These are phyloP conservation scores for Trichoderma sp. DNA, from an alignment of 2,329 filamentous ascomycete genomes.

Conservation along the genomic window DNA sequence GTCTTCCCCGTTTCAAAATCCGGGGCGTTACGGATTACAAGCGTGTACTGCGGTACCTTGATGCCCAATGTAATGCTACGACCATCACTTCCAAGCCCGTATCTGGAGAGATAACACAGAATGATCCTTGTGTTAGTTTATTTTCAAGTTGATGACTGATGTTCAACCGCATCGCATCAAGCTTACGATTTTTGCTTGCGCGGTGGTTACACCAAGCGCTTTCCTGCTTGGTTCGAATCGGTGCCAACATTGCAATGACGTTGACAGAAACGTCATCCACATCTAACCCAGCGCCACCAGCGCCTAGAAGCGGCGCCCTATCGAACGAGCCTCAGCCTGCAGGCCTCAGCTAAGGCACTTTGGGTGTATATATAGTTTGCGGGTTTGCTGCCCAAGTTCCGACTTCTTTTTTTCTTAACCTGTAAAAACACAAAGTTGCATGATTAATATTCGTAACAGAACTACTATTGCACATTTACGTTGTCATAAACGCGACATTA, in stretches of 20 bases:
- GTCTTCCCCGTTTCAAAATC: not conserved
- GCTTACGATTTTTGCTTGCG: not conserved
- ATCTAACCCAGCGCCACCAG: slow-evolving; percentile 10
- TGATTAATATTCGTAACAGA: not conserved
- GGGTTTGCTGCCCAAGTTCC: not conserved
- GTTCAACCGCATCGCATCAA: not conserved
- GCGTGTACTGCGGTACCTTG: not conserved
- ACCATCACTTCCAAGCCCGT: not conserved
- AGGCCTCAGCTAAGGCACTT: slow-evolving; percentile 8
- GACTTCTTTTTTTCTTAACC: not conserved
- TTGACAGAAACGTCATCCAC: slow-evolving; percentile 18
- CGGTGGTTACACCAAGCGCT: not conserved
- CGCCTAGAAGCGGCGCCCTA: not conserved
- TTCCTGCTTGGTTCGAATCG: not conserved
- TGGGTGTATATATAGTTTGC: not conserved
- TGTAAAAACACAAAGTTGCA: not conserved
- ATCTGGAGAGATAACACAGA: not conserved
- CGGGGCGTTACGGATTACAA: not conserved
- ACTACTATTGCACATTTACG: not conserved
- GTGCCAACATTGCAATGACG: slow-evolving; percentile 8
- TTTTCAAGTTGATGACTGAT: not conserved
- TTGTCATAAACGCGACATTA: not conserved
- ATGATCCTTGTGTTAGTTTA: not conserved
- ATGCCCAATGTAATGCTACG: not conserved
- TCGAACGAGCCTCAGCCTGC: not conserved